phyloP scores from a whole-genome alignment of 805 yeast species.

The Schizosaccharomyces cryophilus region DNA sequence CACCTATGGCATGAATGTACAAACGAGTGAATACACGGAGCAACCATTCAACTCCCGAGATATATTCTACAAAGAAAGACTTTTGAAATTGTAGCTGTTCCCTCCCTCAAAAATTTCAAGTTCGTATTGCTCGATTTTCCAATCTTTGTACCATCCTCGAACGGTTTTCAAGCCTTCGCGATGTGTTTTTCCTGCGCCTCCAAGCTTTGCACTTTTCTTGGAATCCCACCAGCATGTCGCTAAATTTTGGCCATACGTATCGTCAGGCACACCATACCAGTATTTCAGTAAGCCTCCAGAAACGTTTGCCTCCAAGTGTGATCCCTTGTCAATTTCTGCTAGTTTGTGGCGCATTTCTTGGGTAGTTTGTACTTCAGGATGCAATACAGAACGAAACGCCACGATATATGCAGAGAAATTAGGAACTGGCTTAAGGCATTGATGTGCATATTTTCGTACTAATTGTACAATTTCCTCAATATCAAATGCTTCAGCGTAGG shows the following conservation, averaged over 20 bases:
- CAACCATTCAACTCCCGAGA: not conserved
- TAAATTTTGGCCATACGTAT: not conserved
- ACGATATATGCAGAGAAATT: not conserved
- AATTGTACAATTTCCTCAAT: not conserved
- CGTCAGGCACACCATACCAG: not conserved
- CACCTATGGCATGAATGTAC: no score
- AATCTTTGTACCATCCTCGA: not conserved
- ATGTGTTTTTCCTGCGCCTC: not conserved
- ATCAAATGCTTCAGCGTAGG: not conserved
- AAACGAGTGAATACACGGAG: not conserved
- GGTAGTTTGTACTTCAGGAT: not conserved
- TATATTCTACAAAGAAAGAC: not conserved
- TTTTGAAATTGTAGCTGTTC: not conserved
- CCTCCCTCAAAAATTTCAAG: not conserved
- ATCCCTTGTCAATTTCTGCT: not conserved
- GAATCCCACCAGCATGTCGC: not conserved
- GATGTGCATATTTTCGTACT: not conserved
- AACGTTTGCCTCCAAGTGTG: not conserved
- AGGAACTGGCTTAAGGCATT: not conserved
- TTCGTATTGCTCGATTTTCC: not conserved
- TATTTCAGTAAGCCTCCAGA: not conserved
- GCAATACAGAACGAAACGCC: not conserved
- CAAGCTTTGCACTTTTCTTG: not conserved
- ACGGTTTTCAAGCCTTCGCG: not conserved
- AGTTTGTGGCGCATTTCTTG: not conserved